phyloP scores from a whole-genome alignment of 352 stramenopile species.

The Phytophthora sansomeana region DNA sequence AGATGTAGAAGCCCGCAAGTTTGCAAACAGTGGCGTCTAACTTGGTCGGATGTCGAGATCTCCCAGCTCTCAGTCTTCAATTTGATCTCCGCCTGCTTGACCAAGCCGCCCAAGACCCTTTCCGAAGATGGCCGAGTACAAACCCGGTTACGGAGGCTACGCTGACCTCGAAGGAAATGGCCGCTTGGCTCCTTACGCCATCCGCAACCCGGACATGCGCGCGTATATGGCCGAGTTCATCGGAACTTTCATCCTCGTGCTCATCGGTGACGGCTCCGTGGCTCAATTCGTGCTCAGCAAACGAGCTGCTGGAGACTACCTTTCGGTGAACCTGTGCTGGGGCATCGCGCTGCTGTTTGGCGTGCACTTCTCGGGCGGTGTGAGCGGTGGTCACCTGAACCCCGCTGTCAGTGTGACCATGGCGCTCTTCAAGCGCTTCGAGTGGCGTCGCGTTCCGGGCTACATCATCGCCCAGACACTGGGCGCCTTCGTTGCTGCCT shows the following conservation, averaged over 20 bases:
- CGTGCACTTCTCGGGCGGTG: slow-evolving; percentile 68
- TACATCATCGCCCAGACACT: slow-evolving; percentile 72
- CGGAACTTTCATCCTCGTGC: slow-evolving; percentile 68
- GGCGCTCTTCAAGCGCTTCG: slow-evolving; percentile 62
- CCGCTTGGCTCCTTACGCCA: slow-evolving; percentile 16
- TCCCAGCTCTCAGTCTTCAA: slow-evolving; percentile 26
- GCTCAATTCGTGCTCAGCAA: slow-evolving; percentile 65
- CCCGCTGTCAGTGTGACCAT: slow-evolving; percentile 74
- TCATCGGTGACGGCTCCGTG: slow-evolving; percentile 64
- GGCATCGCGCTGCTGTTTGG: slow-evolving; percentile 79
- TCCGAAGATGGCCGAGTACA: slow-evolving; percentile 36
- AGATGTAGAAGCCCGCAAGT: slow-evolving; percentile 18
- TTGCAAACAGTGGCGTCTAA: slow-evolving; percentile 4
- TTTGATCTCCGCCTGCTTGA: slow-evolving; percentile 18
- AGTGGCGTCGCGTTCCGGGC: slow-evolving; percentile 71
- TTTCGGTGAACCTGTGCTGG: slow-evolving; percentile 73
- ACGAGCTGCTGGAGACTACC: slow-evolving; percentile 66
- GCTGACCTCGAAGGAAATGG: slow-evolving; percentile 26
- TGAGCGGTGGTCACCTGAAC: slow-evolving; percentile 78
- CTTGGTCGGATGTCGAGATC: slow-evolving; percentile 2
- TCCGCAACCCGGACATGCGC: slow-evolving; percentile 24
- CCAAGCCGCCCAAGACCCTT: slow-evolving; percentile 22
- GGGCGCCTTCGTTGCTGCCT: slow-evolving; percentile 68
- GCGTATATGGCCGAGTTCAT: slow-evolving; percentile 56
- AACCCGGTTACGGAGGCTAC: slow-evolving; percentile 35